Percentiles rank a stretch among this genome's conserved stretches.
phyloP scores from a whole-genome alignment of 345 rosid species.

The Fremontodendron californicum region DNA sequence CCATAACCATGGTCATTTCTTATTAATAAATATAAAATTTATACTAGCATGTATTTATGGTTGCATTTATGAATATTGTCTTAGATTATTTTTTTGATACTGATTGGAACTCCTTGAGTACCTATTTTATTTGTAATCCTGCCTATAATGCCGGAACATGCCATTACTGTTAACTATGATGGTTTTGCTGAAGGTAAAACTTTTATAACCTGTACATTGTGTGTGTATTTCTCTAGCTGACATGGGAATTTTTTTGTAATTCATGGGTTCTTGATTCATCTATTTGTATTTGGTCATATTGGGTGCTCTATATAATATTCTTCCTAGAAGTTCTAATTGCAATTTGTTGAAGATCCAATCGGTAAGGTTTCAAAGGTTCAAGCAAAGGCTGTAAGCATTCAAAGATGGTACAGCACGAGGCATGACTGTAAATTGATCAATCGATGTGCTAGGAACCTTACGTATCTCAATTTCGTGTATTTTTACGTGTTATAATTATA shows the following conservation, averaged over 20 bases:
- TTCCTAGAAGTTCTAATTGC: neutral
- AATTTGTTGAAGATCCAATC: no score
- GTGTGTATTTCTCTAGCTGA: neutral
- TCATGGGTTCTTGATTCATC: neutral
- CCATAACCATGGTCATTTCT: neutral
- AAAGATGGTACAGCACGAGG: no score
- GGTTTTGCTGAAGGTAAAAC: conserved; percentile 62
- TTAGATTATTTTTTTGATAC: neutral
- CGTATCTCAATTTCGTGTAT: no score
- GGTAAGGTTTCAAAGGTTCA: no score
- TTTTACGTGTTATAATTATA: no score
- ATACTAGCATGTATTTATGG: neutral
- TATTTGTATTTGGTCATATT: neutral
- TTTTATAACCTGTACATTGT: neutral
- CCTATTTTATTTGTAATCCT: no score
- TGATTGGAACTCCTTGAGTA: neutral
- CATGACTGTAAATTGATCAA: no score
- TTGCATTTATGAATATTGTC: neutral
- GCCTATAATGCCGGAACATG: no score
- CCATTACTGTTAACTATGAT: conserved; percentile 56
- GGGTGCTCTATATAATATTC: neutral
- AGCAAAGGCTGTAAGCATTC: no score
- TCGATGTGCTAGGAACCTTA: no score
- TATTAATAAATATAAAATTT: neutral
- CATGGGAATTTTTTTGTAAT: neutral